These are phyloP conservation scores for Fusarium coicis DNA, from an alignment of 2,329 filamentous ascomycete genomes.

Conservation along the genomic window DNA sequence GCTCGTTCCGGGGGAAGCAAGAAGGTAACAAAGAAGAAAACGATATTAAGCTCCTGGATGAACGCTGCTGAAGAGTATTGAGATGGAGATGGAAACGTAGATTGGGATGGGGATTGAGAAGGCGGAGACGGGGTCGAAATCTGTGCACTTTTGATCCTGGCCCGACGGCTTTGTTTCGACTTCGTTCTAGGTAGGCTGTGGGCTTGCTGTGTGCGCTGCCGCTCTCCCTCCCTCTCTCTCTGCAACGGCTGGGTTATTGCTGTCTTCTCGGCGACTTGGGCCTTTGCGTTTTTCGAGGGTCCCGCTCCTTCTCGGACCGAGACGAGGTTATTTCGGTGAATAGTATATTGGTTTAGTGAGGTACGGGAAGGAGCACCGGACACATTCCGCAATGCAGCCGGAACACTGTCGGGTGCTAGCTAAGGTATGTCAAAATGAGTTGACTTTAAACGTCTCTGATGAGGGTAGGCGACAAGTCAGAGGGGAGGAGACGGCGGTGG, in stretches of 20 bases:
- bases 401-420: background rate
- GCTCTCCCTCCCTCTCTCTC: background rate
- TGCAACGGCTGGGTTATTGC: background rate
- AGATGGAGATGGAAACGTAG: background rate
- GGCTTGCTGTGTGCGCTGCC: background rate
- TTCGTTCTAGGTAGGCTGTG: background rate
- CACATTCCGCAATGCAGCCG: slow-evolving; percentile 13
- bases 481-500: slow-evolving; percentile 2
- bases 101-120: slow-evolving; percentile 9
- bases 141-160: slow-evolving; percentile 27
- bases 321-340: slow-evolving; percentile 22
- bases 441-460: background rate
- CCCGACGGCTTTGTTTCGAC: slow-evolving; percentile 22
- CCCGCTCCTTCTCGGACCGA: slow-evolving; percentile 37
- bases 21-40: slow-evolving; percentile 10
- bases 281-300: slow-evolving; percentile 20
- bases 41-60: slow-evolving; percentile 14
- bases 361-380: slow-evolving; percentile 1
- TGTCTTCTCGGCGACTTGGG: slow-evolving; percentile 9
- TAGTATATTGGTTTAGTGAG: background rate
- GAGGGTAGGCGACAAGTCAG: slow-evolving; percentile 4
- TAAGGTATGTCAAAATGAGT: background rate
- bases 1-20: slow-evolving; percentile 11
- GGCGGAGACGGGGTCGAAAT: slow-evolving; percentile 21
- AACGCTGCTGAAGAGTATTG: slow-evolving; percentile 2